Evolutionary conservation across 192 early-diverging fungal genomes (phyloP), one percentile per base, ranked within the genome.

Genomic region (Lobulomyces angularis): DNA sequence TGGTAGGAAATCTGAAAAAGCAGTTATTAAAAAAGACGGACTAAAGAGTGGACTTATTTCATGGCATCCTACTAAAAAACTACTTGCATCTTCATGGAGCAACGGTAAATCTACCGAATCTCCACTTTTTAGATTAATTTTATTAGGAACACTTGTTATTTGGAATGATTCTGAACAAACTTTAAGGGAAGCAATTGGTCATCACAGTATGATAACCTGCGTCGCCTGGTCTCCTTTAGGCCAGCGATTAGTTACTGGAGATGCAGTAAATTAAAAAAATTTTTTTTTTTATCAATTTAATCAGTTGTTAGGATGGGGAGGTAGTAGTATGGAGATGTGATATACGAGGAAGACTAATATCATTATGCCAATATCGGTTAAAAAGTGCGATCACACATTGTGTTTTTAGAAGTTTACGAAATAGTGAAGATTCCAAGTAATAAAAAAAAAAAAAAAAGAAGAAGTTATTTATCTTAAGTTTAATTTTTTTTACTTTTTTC

Each of bases 241-340:
- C 30, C 51, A 63, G 30, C 27, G 65, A 20, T 50, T 71, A 6
- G 55, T 71, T 19, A 64, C 48, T 24, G 66, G 56, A 12, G 69
- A 71, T 37, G 53, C 50, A 39, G 61, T 59, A 8, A 23, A 4
- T 18, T 0, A 8, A 18, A 11, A 22, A 7, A 20, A 37, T 18
- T 7, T 18, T 2, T 45, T 28, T 34, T 7, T 20, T 16, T 18
- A 6, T 8, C 26, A 19, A n/a, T 5, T 8, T 21, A 22, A 14
- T 29, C 18, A 8, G 5, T 9, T 48, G 1, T 12, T 25, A 64
- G 54, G 70, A 69, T 31, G 70, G 65, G 8, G 50, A 50, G 1
- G 60, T 69, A 11, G 50, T 69, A 8, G 62, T 73, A 5, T 73
- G 70, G 70, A 73, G 69, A 55, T 58, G 62, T 17, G 70, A 73